These are phyloP conservation scores for Physcia stellaris DNA, from an alignment of 495 filamentous ascomycete species.

Conservation along the genomic window DNA sequence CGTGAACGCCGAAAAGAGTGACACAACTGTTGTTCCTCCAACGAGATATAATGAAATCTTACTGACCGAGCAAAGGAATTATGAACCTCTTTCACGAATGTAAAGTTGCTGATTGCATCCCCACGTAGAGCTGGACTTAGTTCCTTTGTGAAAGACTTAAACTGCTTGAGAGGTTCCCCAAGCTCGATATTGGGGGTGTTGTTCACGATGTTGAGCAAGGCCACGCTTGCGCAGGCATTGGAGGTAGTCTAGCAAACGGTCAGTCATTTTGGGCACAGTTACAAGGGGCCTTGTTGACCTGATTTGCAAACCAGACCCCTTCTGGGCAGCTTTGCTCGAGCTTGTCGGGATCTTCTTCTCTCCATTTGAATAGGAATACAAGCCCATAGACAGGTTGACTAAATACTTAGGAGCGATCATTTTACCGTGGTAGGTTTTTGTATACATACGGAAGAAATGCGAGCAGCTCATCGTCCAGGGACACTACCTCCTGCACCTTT, in stretches of 20 bases:
- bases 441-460: conserved; percentile 44
- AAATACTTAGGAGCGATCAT: conserved; percentile 1
- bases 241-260: conserved; percentile 42
- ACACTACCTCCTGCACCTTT: conserved; percentile 66
- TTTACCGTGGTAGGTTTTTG: neutral
- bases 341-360: conserved; percentile 42
- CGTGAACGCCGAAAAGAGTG: too few species aligned
- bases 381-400: conserved; percentile 67
- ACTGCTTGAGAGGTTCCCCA: conserved; percentile 49
- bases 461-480: conserved; percentile 55
- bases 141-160: conserved; percentile 54
- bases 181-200: conserved; percentile 54
- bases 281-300: conserved; percentile 32
- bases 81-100: conserved; percentile 66
- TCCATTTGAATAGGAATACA: conserved; percentile 69
- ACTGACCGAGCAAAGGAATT: conserved; percentile 74
- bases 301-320: conserved; percentile 87
- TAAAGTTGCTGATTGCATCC: conserved; percentile 55
- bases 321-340: conserved; percentile 47
- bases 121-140: conserved; percentile 64
- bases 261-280: neutral
- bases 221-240: conserved; percentile 81
- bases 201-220: conserved; percentile 82
- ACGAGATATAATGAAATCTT: too few species aligned
- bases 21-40: too few species aligned